Base-by-base conservation (phyloP, 2,329 filamentous ascomycete species). In the Rutstroemia sp. region DNA sequence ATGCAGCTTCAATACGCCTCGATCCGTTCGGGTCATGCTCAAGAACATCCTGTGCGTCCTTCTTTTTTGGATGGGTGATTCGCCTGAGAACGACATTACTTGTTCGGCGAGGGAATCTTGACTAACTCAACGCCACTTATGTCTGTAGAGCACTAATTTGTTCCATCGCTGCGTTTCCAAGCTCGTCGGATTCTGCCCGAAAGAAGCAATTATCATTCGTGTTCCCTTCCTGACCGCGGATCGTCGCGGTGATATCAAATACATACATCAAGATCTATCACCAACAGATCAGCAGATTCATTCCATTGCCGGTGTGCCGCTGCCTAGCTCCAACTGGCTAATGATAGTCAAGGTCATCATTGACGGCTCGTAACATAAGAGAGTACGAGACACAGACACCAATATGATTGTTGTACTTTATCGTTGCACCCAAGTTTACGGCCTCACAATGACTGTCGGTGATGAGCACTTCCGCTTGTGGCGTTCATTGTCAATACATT, bases 341-440 rank as follows among this genome's bases (percentile, higher is more conserved):
- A 60, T 64, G 60, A 58, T 61, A 48, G 49, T 61, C 63, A 59
- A 65, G 61, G 59, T 59, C 59, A 59, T 63, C 55, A 58, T 59
- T 38, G 23, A 60, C 63, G 64, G 65, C 49, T 63, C 53, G 57
- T 51, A 60, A 59, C 64, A 66, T 60, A 54, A 60, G 53, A 45
- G 57, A 60, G 53, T 51, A 55, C 53, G 44, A 36, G 49, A 44
- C 53, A 55, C 53, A 55, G 38, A 45, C 53, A 55, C 52, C 23
- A 25, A 36, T 39, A 55, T 47, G 46, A 55, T 38, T 51, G 44
- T 55, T 44, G 36, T 51, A 47, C 50, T 51, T 34, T 44, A 51
- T 50, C 38, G 53, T 55, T 23, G 38, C 39, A 55, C 53, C 39
- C 42, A 27, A 25, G 36, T 36, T 12, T 30, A 50, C 34, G 46